Evolutionary conservation across 352 stramenopile species (phyloP).

Genomic region (Saprolegnia parasitica): DNA sequence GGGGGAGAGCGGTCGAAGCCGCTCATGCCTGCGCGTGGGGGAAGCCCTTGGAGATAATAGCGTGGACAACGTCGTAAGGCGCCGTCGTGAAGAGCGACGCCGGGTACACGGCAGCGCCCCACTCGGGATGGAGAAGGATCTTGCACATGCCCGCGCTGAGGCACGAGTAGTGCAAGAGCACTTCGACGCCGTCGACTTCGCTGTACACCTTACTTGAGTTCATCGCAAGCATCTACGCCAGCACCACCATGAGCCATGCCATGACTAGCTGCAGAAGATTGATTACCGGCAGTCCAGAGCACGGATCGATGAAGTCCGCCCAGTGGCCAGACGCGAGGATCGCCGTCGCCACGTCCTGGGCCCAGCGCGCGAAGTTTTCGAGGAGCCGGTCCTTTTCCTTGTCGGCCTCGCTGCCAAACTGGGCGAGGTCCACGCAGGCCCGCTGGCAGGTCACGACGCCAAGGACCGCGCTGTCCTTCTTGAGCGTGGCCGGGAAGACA

Average conservation of each 20-base stretch:
- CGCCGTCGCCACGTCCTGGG: constrained; percentile 73
- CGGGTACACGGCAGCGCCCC: constrained; percentile 94
- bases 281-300: constrained; percentile 91
- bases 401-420: constrained; percentile 90
- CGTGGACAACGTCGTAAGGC: constrained; percentile 73
- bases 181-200: constrained; percentile 93
- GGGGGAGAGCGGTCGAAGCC: neutral
- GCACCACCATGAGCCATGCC: neutral
- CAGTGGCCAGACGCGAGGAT: constrained; percentile 83
- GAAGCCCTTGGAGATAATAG: constrained; percentile 37
- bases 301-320: constrained; percentile 98
- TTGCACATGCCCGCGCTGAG: constrained; percentile 93
- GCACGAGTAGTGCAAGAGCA: constrained; percentile 78
- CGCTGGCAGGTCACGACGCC: constrained; percentile 93
- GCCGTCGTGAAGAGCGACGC: constrained; percentile 95
- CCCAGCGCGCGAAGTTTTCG: constrained; percentile 93
- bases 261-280: neutral
- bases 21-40: neutral
- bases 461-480: constrained; percentile 53
- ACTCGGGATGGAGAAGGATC: constrained; percentile 93
- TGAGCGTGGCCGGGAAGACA: constrained; percentile 64
- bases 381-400: constrained; percentile 95
- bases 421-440: constrained; percentile 91
- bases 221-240: constrained; percentile 81
- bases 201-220: constrained; percentile 94